Percentiles rank a stretch among this genome's conserved stretches.
Conservation (phyloP, 2,329 filamentous ascomycete species). For the Penicillium griseofulvum region DNA sequence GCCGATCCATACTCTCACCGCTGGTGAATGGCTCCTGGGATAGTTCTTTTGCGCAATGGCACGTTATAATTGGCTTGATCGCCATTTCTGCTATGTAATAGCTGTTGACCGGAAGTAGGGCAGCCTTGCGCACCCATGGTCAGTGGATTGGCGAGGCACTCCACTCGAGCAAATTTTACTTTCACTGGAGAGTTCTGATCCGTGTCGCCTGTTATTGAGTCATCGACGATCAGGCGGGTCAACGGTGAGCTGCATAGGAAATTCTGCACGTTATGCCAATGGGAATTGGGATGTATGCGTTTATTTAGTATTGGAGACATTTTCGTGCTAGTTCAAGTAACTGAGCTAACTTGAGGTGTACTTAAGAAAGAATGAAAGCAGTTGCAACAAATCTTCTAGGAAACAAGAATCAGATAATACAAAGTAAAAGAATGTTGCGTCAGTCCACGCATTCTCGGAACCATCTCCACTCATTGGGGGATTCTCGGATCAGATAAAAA, state of each 20-base stretch:
- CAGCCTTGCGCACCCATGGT: slow-evolving; percentile 11
- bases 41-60: slow-evolving; percentile 4
- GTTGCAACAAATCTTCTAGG: too few relatives aligned
- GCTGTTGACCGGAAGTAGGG: slow-evolving; percentile 8
- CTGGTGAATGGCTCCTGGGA: slow-evolving; percentile 6
- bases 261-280: background rate
- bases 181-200: background rate
- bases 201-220: background rate
- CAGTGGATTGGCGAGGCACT: slow-evolving; percentile 15
- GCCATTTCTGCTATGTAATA: slow-evolving; percentile 23
- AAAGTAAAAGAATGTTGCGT: slow-evolving; percentile 4
- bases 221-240: slow-evolving; percentile 3
- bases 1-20: slow-evolving; percentile 22
- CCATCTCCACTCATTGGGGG: slow-evolving; percentile 1
- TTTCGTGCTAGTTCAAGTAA: background rate
- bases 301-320: background rate
- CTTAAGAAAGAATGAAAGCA: background rate
- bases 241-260: background rate
- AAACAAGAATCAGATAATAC: background rate
- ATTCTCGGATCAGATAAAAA: slow-evolving; percentile 23
- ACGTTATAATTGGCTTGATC: slow-evolving; percentile 14
- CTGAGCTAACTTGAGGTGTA: background rate
- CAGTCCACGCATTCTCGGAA: slow-evolving; percentile 20
- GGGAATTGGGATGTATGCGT: background rate
- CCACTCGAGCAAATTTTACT: slow-evolving; percentile 7